Percentiles rank a stretch among this genome's conserved stretches.
phyloP scores from a whole-genome alignment of 805 yeast species.

The Candida dendrica region DNA sequence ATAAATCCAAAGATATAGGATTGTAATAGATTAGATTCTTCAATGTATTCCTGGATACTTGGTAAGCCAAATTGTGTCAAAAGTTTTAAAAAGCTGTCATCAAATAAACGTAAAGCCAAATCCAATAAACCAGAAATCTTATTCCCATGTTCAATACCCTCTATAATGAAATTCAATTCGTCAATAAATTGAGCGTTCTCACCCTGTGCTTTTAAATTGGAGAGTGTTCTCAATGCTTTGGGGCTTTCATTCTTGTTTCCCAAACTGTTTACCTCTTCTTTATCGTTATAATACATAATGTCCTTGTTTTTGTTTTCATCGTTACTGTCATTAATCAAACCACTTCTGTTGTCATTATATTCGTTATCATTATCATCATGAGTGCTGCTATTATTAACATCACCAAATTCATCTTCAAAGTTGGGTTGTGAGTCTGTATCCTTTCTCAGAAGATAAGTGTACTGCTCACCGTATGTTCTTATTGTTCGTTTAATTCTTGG shows the following conservation, averaged over 20 bases:
- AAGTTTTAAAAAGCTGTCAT: constrained; percentile 14
- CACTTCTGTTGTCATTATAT: constrained; percentile 3
- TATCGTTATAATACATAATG: neutral
- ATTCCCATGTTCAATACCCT: constrained; percentile 12
- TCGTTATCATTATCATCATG: constrained; percentile 5
- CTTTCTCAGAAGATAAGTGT: constrained; percentile 17
- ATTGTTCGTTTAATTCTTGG: constrained; percentile 7
- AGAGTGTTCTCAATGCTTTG: constrained; percentile 14
- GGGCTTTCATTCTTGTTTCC: neutral
- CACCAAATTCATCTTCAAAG: no score
- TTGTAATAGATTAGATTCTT: constrained; percentile 1
- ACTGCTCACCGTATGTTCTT: constrained; percentile 22
- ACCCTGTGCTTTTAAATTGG: constrained; percentile 28
- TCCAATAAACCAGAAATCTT: constrained; percentile 19
- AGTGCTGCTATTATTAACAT: constrained; percentile 2
- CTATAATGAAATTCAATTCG: constrained; percentile 27
- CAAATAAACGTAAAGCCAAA: constrained; percentile 15
- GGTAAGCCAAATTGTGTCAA: constrained; percentile 11
- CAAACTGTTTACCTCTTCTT: neutral
- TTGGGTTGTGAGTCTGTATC: neutral
- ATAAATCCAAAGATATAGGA: constrained; percentile 11
- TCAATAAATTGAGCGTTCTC: constrained; percentile 25
- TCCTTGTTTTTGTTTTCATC: constrained; percentile 7
- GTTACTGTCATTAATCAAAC: constrained; percentile 7
- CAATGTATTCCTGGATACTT: constrained; percentile 1